Conservation (phyloP, 2,329 filamentous ascomycete species). For the Periconia sp. region DNA sequence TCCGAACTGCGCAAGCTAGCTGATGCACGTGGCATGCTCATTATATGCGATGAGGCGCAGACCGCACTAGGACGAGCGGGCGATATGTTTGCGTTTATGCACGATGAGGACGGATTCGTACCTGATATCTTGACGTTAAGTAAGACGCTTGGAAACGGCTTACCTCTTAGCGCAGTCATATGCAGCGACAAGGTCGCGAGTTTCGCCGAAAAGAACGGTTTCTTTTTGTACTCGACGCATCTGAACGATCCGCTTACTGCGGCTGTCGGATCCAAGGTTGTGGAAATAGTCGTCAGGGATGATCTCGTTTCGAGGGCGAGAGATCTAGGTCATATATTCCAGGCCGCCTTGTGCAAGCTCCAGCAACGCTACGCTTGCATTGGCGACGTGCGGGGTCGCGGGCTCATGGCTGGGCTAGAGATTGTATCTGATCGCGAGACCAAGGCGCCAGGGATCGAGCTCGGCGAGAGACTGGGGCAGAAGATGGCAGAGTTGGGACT, state of each 20-base stretch:
- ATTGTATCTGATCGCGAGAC: conserved; percentile 59
- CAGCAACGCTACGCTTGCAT: conserved; percentile 64
- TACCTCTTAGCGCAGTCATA: conserved; percentile 64
- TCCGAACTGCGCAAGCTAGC: conserved; percentile 57
- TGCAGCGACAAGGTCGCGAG: conserved; percentile 61
- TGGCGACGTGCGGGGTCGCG: conserved; percentile 65
- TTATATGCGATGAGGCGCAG: conserved; percentile 47
- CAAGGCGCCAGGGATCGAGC: conserved; percentile 55
- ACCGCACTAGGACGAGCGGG: conserved; percentile 42
- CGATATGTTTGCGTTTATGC: conserved; percentile 63
- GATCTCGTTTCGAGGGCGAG: conserved; percentile 56
- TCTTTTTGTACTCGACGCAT: conserved; percentile 66
- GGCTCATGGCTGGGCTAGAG: conserved; percentile 64
- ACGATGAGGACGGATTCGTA: conserved; percentile 51
- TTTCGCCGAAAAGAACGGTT: conserved; percentile 56
- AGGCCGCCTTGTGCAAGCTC: conserved; percentile 53
- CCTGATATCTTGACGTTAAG: conserved; percentile 64
- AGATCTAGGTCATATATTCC: conserved; percentile 54
- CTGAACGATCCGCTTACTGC: conserved; percentile 67
- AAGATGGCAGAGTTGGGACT: conserved; percentile 59
- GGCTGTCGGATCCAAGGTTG: conserved; percentile 65
- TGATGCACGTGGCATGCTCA: conserved; percentile 36
- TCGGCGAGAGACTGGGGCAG: conserved; percentile 56
- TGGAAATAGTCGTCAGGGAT: conserved; percentile 66
- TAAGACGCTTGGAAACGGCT: conserved; percentile 66